phyloP scores from a whole-genome alignment of 805 yeast genomes.

The Saitoella complicata region DNA sequence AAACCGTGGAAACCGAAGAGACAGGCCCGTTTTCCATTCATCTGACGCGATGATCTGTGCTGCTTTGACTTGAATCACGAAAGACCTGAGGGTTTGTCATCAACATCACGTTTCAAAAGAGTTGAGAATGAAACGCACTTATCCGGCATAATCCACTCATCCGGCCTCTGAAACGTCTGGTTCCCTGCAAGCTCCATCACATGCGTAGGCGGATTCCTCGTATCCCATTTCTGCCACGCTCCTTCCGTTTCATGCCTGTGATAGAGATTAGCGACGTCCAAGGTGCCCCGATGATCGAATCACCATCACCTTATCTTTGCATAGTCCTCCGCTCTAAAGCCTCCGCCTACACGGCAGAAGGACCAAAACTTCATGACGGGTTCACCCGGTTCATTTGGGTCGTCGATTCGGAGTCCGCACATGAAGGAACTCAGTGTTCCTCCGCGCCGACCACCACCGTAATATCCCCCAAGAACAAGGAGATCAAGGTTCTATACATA shows the following conservation, averaged over 20 bases:
- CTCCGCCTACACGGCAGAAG: conserved; percentile 72
- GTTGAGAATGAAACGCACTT: conserved; percentile 22
- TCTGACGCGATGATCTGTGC: conserved; percentile 43
- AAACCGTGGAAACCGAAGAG: conserved; percentile 65
- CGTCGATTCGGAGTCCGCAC: conserved; percentile 46
- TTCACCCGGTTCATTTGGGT: conserved; percentile 16
- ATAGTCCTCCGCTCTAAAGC: conserved; percentile 51
- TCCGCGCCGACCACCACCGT: conserved; percentile 40
- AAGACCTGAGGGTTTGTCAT: conserved; percentile 17
- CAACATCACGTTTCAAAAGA: no score
- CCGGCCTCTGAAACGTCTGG: conserved; percentile 31
- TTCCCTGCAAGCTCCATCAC: conserved; percentile 13
- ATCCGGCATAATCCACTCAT: conserved; percentile 63
- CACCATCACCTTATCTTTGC: conserved; percentile 26
- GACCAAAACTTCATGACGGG: conserved; percentile 31
- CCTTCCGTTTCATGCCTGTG: conserved; percentile 35
- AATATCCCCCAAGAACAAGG: conserved; percentile 60
- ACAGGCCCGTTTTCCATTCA: conserved; percentile 46
- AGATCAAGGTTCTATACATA: conserved; percentile 44
- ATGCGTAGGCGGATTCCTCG: conserved; percentile 25
- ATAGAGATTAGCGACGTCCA: not conserved
- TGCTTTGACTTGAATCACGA: conserved; percentile 73
- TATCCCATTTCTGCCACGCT: conserved; percentile 38
- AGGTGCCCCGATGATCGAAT: not conserved
- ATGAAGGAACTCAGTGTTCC: conserved; percentile 35